Base-by-base conservation (phyloP, 163 green algal genomes). In the Scenedesmus sp. region DNA sequence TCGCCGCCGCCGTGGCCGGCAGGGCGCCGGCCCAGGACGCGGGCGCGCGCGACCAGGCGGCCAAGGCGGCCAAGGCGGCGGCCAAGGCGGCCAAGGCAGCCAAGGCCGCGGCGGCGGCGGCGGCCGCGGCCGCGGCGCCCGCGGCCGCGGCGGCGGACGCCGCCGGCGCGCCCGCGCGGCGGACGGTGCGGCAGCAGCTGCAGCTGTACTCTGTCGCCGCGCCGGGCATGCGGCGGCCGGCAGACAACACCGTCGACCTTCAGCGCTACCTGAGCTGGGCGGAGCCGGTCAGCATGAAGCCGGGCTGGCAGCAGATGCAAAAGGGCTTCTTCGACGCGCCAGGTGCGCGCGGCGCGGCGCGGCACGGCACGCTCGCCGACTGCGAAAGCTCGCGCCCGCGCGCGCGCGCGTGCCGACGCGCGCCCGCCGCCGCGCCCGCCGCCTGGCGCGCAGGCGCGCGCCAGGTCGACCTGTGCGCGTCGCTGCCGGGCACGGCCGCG, bases 241-340 rank as follows among this genome's bases (percentile, higher is more conserved):
- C 72, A 1, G 31, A 36, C 22, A 50, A 47, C 33, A 54, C 33
- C 13, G 20, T 57, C 33, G n/a, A 63, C n/a, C 51, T 66, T 3
- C 24, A 29, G 22, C 34, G 28, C n/a, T 15, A 28, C 13, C 53
- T 77, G n/a, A 44, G 39, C 26, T 79, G 71, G 71, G 53, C 39
- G 6, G 58, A 60, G 3, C 45, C 10, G 0, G 45, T 79, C 2
- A 53, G 24, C 7, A 10, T 71, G 28, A 15, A 29, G 33, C 20
- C 44, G 0, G 58, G 45, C 58, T 79, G 71, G 71, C 1, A 50
- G 17, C 66, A 85, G 71, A 29, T 72, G 24, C 47, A 83, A 28
- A 77, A 69, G 42, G 77, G 84, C 22, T 89, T 80, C 67, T 89
- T 87, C 66, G 82, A 89, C 14, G 82, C 84, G 22, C 84, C 84